Base-by-base conservation (phyloP, 352 stramenopile genomes). In the Pythium brachiatum region DNA sequence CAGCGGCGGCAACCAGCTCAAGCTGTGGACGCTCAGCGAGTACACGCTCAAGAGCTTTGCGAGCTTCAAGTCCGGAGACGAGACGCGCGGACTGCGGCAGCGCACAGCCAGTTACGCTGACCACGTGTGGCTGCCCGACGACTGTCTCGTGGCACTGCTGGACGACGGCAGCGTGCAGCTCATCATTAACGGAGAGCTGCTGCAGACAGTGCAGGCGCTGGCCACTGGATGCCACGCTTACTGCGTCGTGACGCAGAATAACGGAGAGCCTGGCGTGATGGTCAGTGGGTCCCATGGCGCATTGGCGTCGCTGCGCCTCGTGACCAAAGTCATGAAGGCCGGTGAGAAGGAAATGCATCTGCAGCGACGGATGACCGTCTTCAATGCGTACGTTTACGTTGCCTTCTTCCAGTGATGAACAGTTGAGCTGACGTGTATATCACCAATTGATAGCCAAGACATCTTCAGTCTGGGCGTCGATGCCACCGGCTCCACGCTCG, bases 11-110 rank as follows among this genome's bases (percentile, higher is more conserved):
- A 86, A 79, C 39, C 36, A 88, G 34, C 71, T 92, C n/a, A 76
- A 83, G 7, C 75, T 94, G 36, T 94, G 84, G 84, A 90, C 76
- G 59, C 71, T 94, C 29, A 76, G 73, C 25, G 77, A 88, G 62
- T 91, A 90, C 65, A 80, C 79, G 16, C 72, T 91, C n/a, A 84
- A 81, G 41, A 70, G 61, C 32, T 75, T 92, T 36, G 79, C 71
- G 1, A 92, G 78, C 62, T 94, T 94, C 74, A 89, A 88, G 26
- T 91, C 81, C 3, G 80, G 77, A 3, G 81, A 89, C 43, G 83
- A 92, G 60, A 81, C 70, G 3, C 85, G 81, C 9, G 58, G 20
- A 2, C n/a, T 70, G 9, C 74, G 79, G 34, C 75, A 70, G 52
- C 69, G 27, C 71, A 26, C 70, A 66, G 51, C 79, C 51, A 66